Evolutionary conservation across 75 land plant genomes (phyloP).

Genomic region (Isoetes taiwanensis): DNA sequence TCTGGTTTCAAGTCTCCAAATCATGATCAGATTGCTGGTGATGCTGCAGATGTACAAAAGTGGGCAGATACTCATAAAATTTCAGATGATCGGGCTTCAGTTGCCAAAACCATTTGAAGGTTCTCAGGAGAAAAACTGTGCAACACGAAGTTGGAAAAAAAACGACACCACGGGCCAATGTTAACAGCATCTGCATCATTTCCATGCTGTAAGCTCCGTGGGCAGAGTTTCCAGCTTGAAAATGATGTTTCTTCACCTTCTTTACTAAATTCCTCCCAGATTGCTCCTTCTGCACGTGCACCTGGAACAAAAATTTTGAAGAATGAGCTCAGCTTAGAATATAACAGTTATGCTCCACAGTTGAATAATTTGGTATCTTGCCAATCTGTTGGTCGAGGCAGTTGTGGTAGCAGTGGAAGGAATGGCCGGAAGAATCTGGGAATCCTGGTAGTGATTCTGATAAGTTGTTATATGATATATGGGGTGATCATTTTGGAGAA

Average conservation of each 20-base stretch:
- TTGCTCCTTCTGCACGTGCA: slow-evolving; percentile 10
- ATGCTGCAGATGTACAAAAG: no score
- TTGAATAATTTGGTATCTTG: no score
- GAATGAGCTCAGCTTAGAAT: no score
- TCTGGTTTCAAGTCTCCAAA: no score
- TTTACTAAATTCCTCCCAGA: slow-evolving; percentile 1
- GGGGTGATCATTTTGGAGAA: slow-evolving; percentile 17
- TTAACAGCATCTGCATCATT: slow-evolving; percentile 11
- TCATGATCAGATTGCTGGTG: no score
- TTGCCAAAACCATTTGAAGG: no score
- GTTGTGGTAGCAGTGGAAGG: neutral
- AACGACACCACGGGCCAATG: no score
- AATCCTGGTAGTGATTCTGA: slow-evolving; percentile 4
- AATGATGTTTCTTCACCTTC: neutral
- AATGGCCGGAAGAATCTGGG: neutral
- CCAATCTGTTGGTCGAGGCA: slow-evolving; percentile 5
- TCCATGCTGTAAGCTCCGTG: slow-evolving; percentile 2
- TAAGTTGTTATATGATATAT: slow-evolving; percentile 13
- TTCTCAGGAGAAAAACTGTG: no score
- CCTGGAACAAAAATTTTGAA: slow-evolving; percentile 12
- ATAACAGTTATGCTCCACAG: no score
- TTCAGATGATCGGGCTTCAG: no score
- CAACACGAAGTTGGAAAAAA: no score
- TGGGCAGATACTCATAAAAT: no score
- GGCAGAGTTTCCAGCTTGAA: neutral